Percentiles rank a stretch among this genome's conserved stretches.
phyloP scores from a whole-genome alignment of 2,329 filamentous ascomycete genomes.

The Ophiognomonia clavigignenti-juglandacearum region DNA sequence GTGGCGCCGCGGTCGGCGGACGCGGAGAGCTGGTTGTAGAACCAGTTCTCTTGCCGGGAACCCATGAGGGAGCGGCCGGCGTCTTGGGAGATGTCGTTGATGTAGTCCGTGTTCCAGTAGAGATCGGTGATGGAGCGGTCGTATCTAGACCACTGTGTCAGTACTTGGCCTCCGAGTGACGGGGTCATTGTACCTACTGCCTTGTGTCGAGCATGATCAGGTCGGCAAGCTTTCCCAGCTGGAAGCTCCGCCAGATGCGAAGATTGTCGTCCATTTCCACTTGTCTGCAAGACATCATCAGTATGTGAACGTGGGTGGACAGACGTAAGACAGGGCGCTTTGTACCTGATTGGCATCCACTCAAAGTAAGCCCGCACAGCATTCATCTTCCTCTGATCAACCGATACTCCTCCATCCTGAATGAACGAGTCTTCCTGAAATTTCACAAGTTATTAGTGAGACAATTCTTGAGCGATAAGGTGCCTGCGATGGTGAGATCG shows the following conservation, averaged over 20 bases:
- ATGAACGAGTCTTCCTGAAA: conserved; percentile 61
- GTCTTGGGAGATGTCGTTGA: conserved; percentile 60
- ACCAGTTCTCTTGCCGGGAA: conserved; percentile 68
- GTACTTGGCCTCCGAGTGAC: too few species aligned
- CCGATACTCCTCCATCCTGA: conserved; percentile 52
- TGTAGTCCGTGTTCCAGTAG: conserved; percentile 58
- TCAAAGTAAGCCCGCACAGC: conserved; percentile 68
- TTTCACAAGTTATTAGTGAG: too few species aligned
- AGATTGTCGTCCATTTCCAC: conserved; percentile 66
- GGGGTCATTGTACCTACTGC: conserved; percentile 40
- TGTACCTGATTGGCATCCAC: conserved; percentile 55
- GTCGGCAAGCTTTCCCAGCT: conserved; percentile 61
- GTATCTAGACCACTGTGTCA: too few species aligned
- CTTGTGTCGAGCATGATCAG: conserved; percentile 66
- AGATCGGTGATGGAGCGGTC: conserved; percentile 58
- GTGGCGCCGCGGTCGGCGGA: conserved; percentile 60
- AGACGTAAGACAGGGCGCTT: too few species aligned
- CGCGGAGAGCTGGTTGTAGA: conserved; percentile 54
- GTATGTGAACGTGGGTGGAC: too few species aligned
- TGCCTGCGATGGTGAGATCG: too few species aligned
- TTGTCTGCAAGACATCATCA: conserved; percentile 32
- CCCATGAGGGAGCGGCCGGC: conserved; percentile 68
- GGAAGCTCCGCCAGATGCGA: conserved; percentile 61
- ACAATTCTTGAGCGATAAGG: too few species aligned
- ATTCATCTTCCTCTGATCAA: conserved; percentile 71